Evolutionary conservation across 1,284 basidiomycete genomes (phyloP).

Genomic region (Trichosporon ovoides): DNA sequence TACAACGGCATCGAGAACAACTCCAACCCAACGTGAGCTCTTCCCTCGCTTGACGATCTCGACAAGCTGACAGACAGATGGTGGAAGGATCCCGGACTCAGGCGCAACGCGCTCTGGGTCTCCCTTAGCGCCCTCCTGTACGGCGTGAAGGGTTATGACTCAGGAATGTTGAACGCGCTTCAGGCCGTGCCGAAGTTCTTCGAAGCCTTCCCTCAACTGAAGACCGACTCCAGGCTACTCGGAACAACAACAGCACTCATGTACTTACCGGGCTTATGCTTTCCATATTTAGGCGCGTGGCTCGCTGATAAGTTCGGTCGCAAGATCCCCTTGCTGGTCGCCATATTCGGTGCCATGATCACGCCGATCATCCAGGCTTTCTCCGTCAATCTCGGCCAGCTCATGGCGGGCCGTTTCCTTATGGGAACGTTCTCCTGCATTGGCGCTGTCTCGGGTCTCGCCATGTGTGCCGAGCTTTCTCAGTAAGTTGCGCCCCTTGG

Average conservation of each 20-base stretch:
- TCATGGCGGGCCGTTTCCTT: constrained; percentile 11
- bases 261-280: constrained; percentile 7
- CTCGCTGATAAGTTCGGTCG: constrained; percentile 10
- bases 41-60: neutral
- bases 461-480: constrained; percentile 12
- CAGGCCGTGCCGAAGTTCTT: constrained; percentile 8
- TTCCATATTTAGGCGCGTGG: constrained; percentile 6
- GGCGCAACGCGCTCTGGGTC: constrained; percentile 10
- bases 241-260: constrained; percentile 10
- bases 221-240: constrained; percentile 7
- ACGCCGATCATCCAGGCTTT: constrained; percentile 12
- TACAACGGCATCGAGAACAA: constrained; percentile 13
- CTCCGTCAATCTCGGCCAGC: constrained; percentile 3
- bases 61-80: neutral
- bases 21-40: constrained; percentile 7
- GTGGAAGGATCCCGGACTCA: constrained; percentile 12
- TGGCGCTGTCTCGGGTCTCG: constrained; percentile 6
- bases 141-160: constrained; percentile 11
- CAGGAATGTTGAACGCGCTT: constrained; percentile 6
- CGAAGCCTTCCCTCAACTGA: neutral
- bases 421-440: constrained; percentile 11
- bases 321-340: constrained; percentile 13
- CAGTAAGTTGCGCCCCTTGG: no score
- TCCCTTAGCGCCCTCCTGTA: constrained; percentile 8
- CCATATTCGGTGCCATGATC: constrained; percentile 8